Evolutionary conservation across 2,329 filamentous ascomycete species (phyloP), one percentile per base, ranked within the genome.

Genomic region (Claviceps africana): DNA sequence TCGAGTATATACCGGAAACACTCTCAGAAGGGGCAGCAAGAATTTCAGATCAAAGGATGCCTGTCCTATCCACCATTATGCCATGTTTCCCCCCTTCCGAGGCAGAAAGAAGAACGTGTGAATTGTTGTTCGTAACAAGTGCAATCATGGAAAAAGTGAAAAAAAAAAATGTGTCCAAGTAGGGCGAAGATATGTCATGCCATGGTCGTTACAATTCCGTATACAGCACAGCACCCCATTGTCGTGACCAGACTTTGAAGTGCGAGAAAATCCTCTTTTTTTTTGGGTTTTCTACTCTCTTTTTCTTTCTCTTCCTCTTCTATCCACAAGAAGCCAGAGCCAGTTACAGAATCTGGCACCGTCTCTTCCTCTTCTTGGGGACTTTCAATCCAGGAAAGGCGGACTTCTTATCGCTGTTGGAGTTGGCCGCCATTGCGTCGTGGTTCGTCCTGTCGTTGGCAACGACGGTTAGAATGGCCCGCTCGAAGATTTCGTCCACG

Each of bases 401-500:
- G 54, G 65, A 60, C 55, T 65, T 65, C 45, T 64, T 65, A 51
- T 69, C 69, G 50, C 67, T 61, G 57, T 67, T 63, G 50, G 68
- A 63, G 55, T 64, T 67, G 28, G 64, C 62, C 70, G n/a, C 43
- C 58, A 71, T 70, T 55, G 70, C 67, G 65, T 81, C 77, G 55
- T 76, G 68, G 61, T 80, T 83, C 65, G 82, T 82, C 62, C 75
- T 72, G 65, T 89, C 88, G 62, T 89, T 87, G 58, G 85, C 82
- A 30, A 98, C 88, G 33, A 93, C 89, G 50, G 86, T 91, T 62
- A 90, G 81, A 65, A 98, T 90, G 52, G 93, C 93, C 56, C 82
- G 77, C 67, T 94, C 86, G 70, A 98, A 98, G 64, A 97, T 93
- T 63, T 97, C 91, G 67, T 97, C 88, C 46, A 98, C 91, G 53